A percentile compares a stretch with the other conserved stretches of the same genome.
Evolutionary conservation across 176 grass and related monocot species (phyloP).

Genomic region (Zizania latifolia): DNA sequence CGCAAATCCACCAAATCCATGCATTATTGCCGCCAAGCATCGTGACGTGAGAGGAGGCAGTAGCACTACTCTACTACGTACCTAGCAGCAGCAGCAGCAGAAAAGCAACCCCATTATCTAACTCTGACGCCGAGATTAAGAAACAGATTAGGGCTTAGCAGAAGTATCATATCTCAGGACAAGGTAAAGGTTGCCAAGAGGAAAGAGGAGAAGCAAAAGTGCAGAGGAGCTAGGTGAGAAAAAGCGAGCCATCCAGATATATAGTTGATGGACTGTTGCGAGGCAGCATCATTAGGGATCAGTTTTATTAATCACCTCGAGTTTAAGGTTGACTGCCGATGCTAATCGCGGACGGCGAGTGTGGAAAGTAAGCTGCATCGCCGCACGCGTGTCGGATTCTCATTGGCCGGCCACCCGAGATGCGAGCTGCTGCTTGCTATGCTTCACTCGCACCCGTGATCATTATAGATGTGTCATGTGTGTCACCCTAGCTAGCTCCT

Average conservation of each 20-base stretch:
- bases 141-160: background rate
- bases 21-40: conserved; percentile 5
- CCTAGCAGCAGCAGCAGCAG: background rate
- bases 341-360: background rate
- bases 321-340: conserved; percentile 29
- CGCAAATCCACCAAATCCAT: conserved; percentile 16
- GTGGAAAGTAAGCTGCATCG: background rate
- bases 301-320: background rate
- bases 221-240: background rate
- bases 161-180: background rate
- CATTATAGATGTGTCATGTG: background rate
- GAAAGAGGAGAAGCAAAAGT: background rate
- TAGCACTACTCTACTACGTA: background rate
- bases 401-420: background rate
- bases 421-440: background rate
- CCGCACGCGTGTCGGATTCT: background rate
- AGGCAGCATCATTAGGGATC: background rate
- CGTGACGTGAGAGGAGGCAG: background rate
- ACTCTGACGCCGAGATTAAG: too few relatives aligned
- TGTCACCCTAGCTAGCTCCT: background rate
- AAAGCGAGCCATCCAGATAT: conserved; percentile 11
- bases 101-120: conserved; percentile 15
- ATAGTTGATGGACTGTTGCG: conserved; percentile 11
- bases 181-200: background rate
- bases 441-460: background rate